Base-by-base conservation (phyloP, 805 yeast genomes). In the Candida alai region DNA sequence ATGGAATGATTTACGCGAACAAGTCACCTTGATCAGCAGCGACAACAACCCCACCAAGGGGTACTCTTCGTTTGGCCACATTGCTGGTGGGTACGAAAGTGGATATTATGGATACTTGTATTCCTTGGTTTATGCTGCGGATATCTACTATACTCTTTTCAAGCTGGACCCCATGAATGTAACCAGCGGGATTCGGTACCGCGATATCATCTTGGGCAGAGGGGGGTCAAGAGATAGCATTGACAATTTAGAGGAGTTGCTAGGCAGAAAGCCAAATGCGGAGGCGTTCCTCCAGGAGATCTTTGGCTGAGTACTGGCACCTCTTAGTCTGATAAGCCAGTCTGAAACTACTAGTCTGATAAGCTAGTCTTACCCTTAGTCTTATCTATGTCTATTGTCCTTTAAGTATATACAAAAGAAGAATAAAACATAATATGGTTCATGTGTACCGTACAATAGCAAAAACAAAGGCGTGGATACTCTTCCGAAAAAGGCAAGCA, bases 41-140 rank as follows among this genome's bases (percentile, higher is more conserved):
- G 86, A 80, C 24, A 76, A 72, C 21, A 61, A 59, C 17, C 47
- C 57, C 14, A 74, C 80, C n/a, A 74, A 70, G 39, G 93, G 93
- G 3, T 84, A 75, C 50, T 78, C 80, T 20, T 78, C 87, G 0
- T 85, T 85, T 54, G 86, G 85, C 2, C 96, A 86, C 52, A 70
- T 74, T 36, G 74, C 84, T 54, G 87, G 87, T 24, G 90, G 94
- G 12, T 86, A 86, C 56, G 90, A 84, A 35, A 78, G 89, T 8
- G 88, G 89, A 3, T 86, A 86, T 60, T 86, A 86, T 48, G 95
- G 95, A 2, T 86, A 86, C 56, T 60, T 85, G 62, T 86, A 87
- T 80, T 83, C 94, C 2, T 80, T 79, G 49, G 95, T 84, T 11
- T 86, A 80, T 65, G 93, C 95, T 1, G 74, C 85, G 5, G 95